These are phyloP conservation scores for Psophocarpus tetragonolobus DNA, from an alignment of 306 rosid species.

Conservation along the genomic window DNA sequence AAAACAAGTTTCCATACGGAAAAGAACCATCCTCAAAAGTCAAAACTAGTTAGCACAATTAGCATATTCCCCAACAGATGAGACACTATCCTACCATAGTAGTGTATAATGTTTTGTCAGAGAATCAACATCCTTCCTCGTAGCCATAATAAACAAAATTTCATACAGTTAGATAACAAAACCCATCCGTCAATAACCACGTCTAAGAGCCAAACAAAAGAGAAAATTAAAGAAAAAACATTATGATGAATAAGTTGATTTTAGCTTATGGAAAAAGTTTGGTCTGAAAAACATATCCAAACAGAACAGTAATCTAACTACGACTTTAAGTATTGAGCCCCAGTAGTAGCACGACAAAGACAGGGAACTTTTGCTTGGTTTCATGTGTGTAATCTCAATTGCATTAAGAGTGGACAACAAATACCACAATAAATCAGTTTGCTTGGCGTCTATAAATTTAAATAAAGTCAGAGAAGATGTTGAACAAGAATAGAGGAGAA, in stretches of 20 bases:
- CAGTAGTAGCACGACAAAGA: neutral
- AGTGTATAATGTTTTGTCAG: neutral
- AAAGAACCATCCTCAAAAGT: neutral
- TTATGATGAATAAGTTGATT: too few species aligned
- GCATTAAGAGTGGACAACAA: neutral
- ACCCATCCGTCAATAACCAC: neutral
- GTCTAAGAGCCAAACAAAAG: neutral
- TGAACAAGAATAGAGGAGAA: neutral
- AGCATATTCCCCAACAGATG: neutral
- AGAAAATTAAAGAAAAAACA: too few species aligned
- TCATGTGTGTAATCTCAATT: neutral
- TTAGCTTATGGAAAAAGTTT: neutral
- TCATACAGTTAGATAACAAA: neutral
- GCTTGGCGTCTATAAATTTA: neutral
- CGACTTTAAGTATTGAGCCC: neutral
- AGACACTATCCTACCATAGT: neutral
- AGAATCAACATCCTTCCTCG: neutral
- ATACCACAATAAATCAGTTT: neutral
- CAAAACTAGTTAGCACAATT: neutral
- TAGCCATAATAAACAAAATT: slow-evolving; percentile 1
- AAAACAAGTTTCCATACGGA: neutral
- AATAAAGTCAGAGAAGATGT: neutral
- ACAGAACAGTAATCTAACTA: neutral
- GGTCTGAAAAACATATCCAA: too few species aligned
- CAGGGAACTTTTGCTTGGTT: neutral